Evolutionary conservation across 345 rosid genomes (phyloP), one percentile per base, ranked within the genome.

Genomic region (Garcia nutans): DNA sequence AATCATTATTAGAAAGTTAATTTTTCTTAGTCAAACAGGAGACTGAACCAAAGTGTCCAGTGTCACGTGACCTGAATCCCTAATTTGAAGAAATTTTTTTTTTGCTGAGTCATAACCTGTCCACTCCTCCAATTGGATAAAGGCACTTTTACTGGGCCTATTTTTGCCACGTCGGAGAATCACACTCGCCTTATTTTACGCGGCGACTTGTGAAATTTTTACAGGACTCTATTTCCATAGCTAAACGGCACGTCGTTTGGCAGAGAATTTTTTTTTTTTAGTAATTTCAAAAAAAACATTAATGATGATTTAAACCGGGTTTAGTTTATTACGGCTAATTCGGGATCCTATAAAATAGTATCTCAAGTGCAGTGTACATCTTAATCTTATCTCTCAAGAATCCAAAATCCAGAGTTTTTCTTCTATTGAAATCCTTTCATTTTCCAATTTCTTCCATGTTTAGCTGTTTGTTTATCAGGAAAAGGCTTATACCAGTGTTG

Each of bases 41-140:
- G 77, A 79, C 84, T 62, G 84, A 45, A 76, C 84, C 58, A 49
- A 70, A 68, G 79, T 66, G 77, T 72, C 75, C 74, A 75, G 62
- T 59, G 63, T 81, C 89, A 87, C 85, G 88, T 87, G 89, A 84
- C 79, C 73, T 12, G 68, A 82, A 82, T 84, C 87, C 71, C 84
- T n/a, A 57, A 47, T 74, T 66, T 44, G 75, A 58, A 79, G 83
- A 78, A 76, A 64, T 26, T 65, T 33, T 16, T 26, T 69, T 33
- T 16, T 47, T 73, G 84, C 83, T 72, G 45, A 76, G 81, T 83
- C 90, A 82, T 83, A 87, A 28, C 70, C 57, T 7, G 16, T 12
- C 33, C 64, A 19, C 67, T n/a, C 23, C 61, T 58, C 56, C 67
- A 69, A 59, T 82, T 79, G 72, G 76, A 24, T 72, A 58, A 56